These are phyloP conservation scores for Iodosphaeria phyllophila DNA, from an alignment of 2,329 filamentous ascomycete genomes.

Conservation along the genomic window DNA sequence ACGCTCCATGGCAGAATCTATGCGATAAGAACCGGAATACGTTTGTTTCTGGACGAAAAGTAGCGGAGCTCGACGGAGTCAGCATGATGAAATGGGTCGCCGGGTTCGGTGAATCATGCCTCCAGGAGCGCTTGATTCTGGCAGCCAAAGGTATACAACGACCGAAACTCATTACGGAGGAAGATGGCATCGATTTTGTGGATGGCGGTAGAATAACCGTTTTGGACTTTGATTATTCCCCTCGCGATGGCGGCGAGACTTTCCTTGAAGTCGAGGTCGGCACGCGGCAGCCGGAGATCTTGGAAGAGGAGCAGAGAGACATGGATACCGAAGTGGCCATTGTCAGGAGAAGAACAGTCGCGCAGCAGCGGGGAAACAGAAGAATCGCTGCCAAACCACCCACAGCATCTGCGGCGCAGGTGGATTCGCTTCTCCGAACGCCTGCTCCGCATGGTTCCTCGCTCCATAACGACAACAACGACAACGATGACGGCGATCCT, in stretches of 20 bases:
- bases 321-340: conserved; percentile 65
- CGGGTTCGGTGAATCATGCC: conserved; percentile 25
- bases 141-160: conserved; percentile 52
- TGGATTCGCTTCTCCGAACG: conserved; percentile 12
- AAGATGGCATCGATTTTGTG: conserved; percentile 57
- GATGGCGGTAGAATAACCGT: conserved; percentile 59
- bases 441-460: conserved; percentile 20
- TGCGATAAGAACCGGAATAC: conserved; percentile 52
- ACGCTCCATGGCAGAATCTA: conserved; percentile 50
- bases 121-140: conserved; percentile 43
- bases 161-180: conserved; percentile 37
- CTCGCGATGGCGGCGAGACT: conserved; percentile 31
- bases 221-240: conserved; percentile 53
- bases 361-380: conserved; percentile 36
- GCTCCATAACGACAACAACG: conserved; percentile 7
- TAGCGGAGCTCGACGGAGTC: conserved; percentile 46
- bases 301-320: conserved; percentile 57
- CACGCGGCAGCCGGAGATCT: conserved; percentile 44
- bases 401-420: conserved; percentile 21
- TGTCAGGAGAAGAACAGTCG: conserved; percentile 54
- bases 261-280: conserved; percentile 59
- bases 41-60: conserved; percentile 47
- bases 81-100: conserved; percentile 57
- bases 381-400: conserved; percentile 28
- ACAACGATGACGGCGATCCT: neutral